A percentile compares a stretch with the other conserved stretches of the same genome.
Evolutionary conservation across 495 filamentous ascomycete genomes (phyloP).

Genomic region (Elasticomyces elasticus): DNA sequence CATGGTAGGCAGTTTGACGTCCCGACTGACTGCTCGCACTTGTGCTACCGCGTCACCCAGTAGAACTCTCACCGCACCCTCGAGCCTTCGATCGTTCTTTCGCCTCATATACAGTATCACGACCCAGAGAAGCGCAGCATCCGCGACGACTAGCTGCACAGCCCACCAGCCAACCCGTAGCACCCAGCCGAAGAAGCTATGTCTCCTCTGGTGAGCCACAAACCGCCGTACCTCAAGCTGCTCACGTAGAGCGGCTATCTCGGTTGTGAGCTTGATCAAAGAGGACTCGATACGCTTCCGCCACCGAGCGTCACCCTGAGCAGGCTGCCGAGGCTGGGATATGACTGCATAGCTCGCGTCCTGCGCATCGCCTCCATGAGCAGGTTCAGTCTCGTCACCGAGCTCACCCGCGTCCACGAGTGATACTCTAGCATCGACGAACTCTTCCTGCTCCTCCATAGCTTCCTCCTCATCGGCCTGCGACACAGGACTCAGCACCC

Average conservation of each 20-base stretch:
- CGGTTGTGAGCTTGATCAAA: slow-evolving; percentile 80
- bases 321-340: slow-evolving; percentile 17
- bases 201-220: slow-evolving; percentile 36
- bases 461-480: slow-evolving; percentile 61
- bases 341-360: slow-evolving; percentile 9
- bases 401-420: slow-evolving; percentile 27
- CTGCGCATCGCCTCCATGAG: slow-evolving; percentile 8
- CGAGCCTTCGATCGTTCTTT: slow-evolving; percentile 64
- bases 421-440: slow-evolving; percentile 35
- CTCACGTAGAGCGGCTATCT: slow-evolving; percentile 87
- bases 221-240: slow-evolving; percentile 65
- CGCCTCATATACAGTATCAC: slow-evolving; percentile 70
- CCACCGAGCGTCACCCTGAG: slow-evolving; percentile 46
- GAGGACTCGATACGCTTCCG: slow-evolving; percentile 74
- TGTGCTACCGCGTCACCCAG: slow-evolving; percentile 41
- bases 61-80: slow-evolving; percentile 61
- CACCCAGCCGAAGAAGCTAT: slow-evolving; percentile 56
- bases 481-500: slow-evolving; percentile 69
- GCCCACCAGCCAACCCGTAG: slow-evolving; percentile 59
- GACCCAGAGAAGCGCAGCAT: slow-evolving; percentile 57
- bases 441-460: slow-evolving; percentile 28
- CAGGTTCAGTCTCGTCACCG: slow-evolving; percentile 5
- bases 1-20: slow-evolving; percentile 21
- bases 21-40: slow-evolving; percentile 29
- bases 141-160: slow-evolving; percentile 64